Evolutionary conservation across 192 early-diverging fungal genomes (phyloP), one percentile per base, ranked within the genome.

Genomic region (Radiomyces spectabilis): DNA sequence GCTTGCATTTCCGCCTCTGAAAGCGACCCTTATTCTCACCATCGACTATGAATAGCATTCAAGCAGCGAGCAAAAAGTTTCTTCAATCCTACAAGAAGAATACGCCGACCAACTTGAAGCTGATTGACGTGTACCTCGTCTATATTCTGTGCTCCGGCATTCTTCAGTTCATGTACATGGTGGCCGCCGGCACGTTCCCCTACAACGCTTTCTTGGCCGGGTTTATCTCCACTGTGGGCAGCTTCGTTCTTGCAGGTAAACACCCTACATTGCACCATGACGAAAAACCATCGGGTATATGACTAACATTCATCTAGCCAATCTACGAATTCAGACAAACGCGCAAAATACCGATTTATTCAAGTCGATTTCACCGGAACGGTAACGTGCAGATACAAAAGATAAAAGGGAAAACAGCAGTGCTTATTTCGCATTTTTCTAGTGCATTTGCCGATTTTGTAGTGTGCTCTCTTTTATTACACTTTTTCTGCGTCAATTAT

Each of bases 181-280:
- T 84, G 0, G 50, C 94, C 19, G 92, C 78, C 12, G 94, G 95
- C 41, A 92, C 85, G n/a, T 97, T 84, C 66, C 97, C 97, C 18
- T 98, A 95, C 78, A 98, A 97, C 73, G 88, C 94, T 26, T 98
- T 99, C 69, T 66, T 99, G 62, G 85, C 94, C 9, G 92, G 93
- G 25, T 99, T 99, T 73, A 88, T 87, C 48, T 85, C 87, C 8
- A 86, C 87, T 7, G 91, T 97, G 21, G 95, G 91, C 19, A 76
- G 80, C 46, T 99, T 99, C 74, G 88, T 95, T 8, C 82, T 96
- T 60, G 83, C 87, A 25, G 87, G 90, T 91, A 64, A 61, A 58
- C 56, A 32, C 2, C 26, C 9, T 26, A 21, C 15, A 3, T 19
- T 5, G 5, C n/a, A 13, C 8, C 7, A 38, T 46, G n/a, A n/a